Evolutionary conservation across 345 rosid genomes (phyloP), one percentile per base, ranked within the genome.

Genomic region (Balakata baccata): DNA sequence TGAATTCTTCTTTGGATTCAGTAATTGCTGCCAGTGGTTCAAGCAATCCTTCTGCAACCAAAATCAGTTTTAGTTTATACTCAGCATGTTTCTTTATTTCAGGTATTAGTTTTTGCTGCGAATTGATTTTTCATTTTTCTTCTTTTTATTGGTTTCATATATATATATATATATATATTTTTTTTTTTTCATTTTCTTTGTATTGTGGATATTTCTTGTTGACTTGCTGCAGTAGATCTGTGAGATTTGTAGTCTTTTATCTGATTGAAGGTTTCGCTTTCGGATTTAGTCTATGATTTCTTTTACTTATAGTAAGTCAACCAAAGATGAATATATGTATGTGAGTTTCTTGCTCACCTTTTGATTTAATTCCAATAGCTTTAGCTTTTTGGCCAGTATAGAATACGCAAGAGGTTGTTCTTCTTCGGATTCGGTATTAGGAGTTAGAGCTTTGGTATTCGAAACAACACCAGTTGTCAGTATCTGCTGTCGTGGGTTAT

Each of bases 221-320:
- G 71, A 67, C 50, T 25, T 25, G 58, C 12, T 14, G 58, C 58
- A 29, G 16, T 67, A 16, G 71, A 68, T 68, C 71, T 52, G 71
- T 52, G 59, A 52, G 45, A 34, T 34, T 5, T 49, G 14, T 6
- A 29, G 29, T 67, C 3, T 49, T 38, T 29, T 68, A 14, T 38
- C 13, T 37, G 16, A 68, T 37, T 34, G 25, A 52, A 16, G 43
- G 17, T 68, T 68, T 52, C 4, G 23, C 16, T 68, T 68, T 29
- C 22, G 71, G 58, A 49, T 51, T 60, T 12, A 7, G 25, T 43
- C 3, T 5, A 11, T 37, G 41, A 46, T 62, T 62, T 62, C 17
- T 34, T 62, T 5, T 49, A 13, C 22, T 67, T 47, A 37, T 14
- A 25, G 57, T 13, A 47, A 67, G 56, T 47, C 58, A 67, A 49